Evolutionary conservation across 2,329 filamentous ascomycete species (phyloP), one percentile per base, ranked within the genome.

Genomic region (Neoscytalidium dimidiatum): DNA sequence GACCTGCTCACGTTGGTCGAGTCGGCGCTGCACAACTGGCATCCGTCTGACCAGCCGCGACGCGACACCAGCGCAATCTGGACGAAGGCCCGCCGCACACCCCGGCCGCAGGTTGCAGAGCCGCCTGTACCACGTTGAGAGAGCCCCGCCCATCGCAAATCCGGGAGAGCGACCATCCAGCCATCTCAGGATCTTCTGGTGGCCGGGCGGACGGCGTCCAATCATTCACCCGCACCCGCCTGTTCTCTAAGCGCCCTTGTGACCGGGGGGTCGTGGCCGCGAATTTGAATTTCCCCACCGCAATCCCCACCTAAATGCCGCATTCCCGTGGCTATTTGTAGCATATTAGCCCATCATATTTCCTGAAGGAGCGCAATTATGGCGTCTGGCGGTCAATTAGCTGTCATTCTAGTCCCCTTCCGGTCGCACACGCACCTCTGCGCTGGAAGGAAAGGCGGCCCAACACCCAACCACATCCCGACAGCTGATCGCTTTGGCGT

Each of bases 101-200:
- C 44, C 44, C 21, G 44, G 44, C 44, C 44, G 29, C 52, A 56
- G 52, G 21, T n/a, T 56, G 52, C 52, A 56, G 52, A 56, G 52
- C 52, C 52, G 52, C 52, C 52, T 56, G 52, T 56, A 58, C 53
- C 53, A 58, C 53, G 53, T 58, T 41, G 29, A 53, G 49, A 3
- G 38, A 41, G 38, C 38, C 6, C 53, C 19, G 28, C 28, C 21
- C 23, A 35, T n/a, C 53, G 53, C 35, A 41, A 44, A 58, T 58
- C 53, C 53, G 53, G 38, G 53, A 58, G 53, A 58, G 23, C 35
- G 53, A 23, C 33, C 51, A 5, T 56, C 51, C 51, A 52, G 49
- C 52, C 52, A 56, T 56, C 52, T 56, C 28, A 31, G 31, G 52
- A 56, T 23, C 44, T 23, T 26, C 31, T 41, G 49, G 19, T 38